Evolutionary conservation across 176 grass and related monocot species (phyloP).

Genomic region (Triticum turgidum): DNA sequence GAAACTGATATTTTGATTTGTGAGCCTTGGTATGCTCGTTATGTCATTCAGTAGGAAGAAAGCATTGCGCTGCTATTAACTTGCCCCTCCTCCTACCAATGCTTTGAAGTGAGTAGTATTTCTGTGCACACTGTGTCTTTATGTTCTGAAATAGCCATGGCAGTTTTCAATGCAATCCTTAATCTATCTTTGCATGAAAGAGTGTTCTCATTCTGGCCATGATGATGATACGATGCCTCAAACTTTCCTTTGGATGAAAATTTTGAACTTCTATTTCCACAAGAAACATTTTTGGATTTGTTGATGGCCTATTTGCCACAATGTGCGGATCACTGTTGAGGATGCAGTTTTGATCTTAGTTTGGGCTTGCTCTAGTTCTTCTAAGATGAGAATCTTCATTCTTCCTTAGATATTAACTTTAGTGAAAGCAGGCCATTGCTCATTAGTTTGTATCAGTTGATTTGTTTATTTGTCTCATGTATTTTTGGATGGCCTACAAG

Average conservation of each 20-base stretch:
- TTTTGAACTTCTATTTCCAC: background rate
- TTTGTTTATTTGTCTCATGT: background rate
- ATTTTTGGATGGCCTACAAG: background rate
- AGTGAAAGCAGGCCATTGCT: background rate
- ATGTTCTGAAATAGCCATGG: too few relatives aligned
- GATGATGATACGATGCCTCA: background rate
- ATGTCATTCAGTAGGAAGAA: background rate
- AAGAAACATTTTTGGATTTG: background rate
- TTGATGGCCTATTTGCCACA: background rate
- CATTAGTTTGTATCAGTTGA: background rate
- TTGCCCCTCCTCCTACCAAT: background rate
- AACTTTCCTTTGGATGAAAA: background rate
- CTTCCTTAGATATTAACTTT: background rate
- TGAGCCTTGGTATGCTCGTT: background rate
- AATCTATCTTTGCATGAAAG: background rate
- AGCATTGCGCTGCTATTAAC: background rate
- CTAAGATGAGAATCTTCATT: background rate
- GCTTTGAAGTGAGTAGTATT: background rate
- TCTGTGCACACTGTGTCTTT: too few relatives aligned
- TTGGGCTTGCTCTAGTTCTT: background rate
- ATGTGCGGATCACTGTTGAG: background rate
- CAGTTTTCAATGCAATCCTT: background rate
- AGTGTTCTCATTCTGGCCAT: background rate
- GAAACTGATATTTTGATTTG: background rate
- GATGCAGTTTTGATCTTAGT: background rate